Evolutionary conservation across 2,329 filamentous ascomycete species (phyloP), one percentile per base, ranked within the genome.

Genomic region (Phialophora macrospora): DNA sequence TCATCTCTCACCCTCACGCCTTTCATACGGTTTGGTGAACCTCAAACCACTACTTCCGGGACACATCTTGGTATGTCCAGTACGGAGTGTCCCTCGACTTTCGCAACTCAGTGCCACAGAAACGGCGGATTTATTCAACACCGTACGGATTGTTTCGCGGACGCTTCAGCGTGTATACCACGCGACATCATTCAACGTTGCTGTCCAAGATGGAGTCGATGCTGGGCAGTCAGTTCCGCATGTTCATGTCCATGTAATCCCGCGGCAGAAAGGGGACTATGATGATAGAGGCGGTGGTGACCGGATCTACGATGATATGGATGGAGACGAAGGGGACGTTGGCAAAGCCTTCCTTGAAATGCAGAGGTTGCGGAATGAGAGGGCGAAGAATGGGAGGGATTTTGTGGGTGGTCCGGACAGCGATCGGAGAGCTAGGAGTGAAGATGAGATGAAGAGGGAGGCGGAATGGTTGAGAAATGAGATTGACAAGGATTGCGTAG

Each of bases 191-290:
- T 90, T 98, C 80, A 98, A 97, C 75, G 88, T 99, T 57, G 93
- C 94, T 0, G 85, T 99, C n/a, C 95, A 99, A 77, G 95, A 99
- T 77, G 95, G 95, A 22, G 81, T 83, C 34, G 92, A 93, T 66
- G 92, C 95, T 0, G 95, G 95, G 0, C 95, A 99, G 84, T 97
- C 92, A 64, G 94, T 99, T 52, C 84, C 92, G 8, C 95, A 99
- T 79, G 88, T 97, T 14, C 95, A 99, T 79, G 90, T 93, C 28
- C 95, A 99, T 80, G 86, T 97, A 56, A 94, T 97, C 61, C 93
- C 93, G 22, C 82, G 93, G 41, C 81, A 81, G 65, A 81, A 80
- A 64, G 84, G 80, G 8, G 87, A 89, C 77, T 74, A 88, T 46
- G 83, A 87, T 61, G 75, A 83, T 76, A 75, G 80, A 69, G 82